Evolutionary conservation across 192 early-diverging fungal genomes (phyloP), one percentile per base, ranked within the genome.

Genomic region (Coemansia sp.): DNA sequence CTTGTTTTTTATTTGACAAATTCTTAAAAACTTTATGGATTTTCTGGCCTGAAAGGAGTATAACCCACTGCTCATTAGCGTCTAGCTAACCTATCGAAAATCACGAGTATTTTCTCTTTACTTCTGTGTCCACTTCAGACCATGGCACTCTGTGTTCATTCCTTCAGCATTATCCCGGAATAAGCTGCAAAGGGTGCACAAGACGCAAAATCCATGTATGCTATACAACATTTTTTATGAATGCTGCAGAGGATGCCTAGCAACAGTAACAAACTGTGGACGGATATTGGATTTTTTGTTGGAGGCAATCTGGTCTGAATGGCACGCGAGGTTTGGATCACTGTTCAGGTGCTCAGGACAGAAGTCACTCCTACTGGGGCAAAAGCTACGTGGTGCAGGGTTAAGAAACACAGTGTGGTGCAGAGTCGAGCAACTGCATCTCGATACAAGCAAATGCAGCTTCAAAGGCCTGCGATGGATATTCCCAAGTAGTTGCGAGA

Each of bases 301-400:
- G 22, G 32, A 3, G 19, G 6, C 46, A 48, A 38, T 3, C 40
- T 20, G 20, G 64, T 51, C 15, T 24, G 32, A 17, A n/a, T 44
- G 51, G 65, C 58, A 4, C 58, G 58, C 3, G 64, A 73, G 22
- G n/a, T 73, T 19, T 8, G 24, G 2, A 50, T 73, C 27, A 3
- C 15, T 17, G 27, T 61, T 4, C n/a, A 36, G 10, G 64, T 27
- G 63, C 6, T 32, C 70, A 10, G 42, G 55, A 7, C n/a, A 24
- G 11, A 15, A 38, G 39, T 56, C 64, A 24, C 29, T 12, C 11
- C 15, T 17, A 3, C 62, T 72, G 0, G 0, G 15, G 4, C n/a
- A 24, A 22, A 31, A 4, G 2, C 45, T 72, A 5, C 20, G 27
- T 0, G 10, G 19, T 7, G 5, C 55, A 5, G 56, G 44, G 20